phyloP scores from a whole-genome alignment of 2,329 filamentous ascomycete species.

The Diplodia seriata region DNA sequence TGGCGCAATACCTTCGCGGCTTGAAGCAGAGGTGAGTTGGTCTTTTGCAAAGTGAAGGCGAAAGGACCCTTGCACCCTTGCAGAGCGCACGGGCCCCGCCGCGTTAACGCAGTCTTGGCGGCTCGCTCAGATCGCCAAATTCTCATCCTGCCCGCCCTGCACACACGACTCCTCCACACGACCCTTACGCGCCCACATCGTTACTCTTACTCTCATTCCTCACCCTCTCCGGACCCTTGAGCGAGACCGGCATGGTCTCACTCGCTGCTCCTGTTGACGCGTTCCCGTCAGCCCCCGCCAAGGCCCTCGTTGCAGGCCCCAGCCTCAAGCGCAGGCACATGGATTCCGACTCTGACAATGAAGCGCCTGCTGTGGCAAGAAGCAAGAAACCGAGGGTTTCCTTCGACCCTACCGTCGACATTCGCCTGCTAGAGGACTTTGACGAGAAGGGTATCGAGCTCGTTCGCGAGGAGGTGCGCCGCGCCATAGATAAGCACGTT shows the following conservation, averaged over 20 bases:
- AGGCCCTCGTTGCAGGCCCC: constrained; percentile 39
- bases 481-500: constrained; percentile 62
- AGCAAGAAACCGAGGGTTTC: constrained; percentile 57
- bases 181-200: constrained; percentile 14
- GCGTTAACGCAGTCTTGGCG: constrained; percentile 9
- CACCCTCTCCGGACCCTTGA: neutral
- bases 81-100: constrained; percentile 6
- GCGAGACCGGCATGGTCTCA: constrained; percentile 42
- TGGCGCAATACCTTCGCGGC: no score
- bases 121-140: constrained; percentile 21
- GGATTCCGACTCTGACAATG: constrained; percentile 44
- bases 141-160: constrained; percentile 27
- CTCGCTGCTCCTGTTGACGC: constrained; percentile 45
- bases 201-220: neutral
- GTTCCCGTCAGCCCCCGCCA: constrained; percentile 36
- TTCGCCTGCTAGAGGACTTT: constrained; percentile 54
- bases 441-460: constrained; percentile 63
- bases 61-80: neutral
- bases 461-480: constrained; percentile 66
- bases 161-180: constrained; percentile 31
- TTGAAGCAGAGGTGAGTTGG: neutral
- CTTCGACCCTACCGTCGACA: constrained; percentile 57
- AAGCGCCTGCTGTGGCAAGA: constrained; percentile 38
- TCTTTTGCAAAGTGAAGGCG: neutral
- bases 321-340: constrained; percentile 49